Evolutionary conservation across 192 early-diverging fungal genomes (phyloP).

Genomic region (Coemansia interrupta): DNA sequence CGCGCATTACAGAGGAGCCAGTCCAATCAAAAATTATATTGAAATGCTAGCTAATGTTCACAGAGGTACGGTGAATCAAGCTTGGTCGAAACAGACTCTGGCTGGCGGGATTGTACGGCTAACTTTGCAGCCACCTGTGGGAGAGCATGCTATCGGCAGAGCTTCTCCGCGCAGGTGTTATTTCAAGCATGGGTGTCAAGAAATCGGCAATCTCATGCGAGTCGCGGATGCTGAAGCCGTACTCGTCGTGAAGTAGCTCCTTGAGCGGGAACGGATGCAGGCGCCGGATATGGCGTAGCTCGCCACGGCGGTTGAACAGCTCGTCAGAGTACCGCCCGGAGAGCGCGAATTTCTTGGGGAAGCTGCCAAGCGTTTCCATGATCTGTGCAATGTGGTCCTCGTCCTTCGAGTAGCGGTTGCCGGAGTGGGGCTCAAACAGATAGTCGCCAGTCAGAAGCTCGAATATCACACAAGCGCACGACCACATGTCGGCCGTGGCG

Average conservation of each 20-base stretch:
- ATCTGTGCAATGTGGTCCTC: constrained; percentile 98
- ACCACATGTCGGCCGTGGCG: constrained; percentile 87
- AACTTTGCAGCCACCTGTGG: constrained; percentile 56
- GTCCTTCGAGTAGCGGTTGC: constrained; percentile 79
- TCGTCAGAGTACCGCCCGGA: constrained; percentile 81
- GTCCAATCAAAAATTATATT: too few relatives aligned
- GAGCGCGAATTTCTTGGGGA: constrained; percentile 74
- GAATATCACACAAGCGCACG: constrained; percentile 89
- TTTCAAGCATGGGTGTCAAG: constrained; percentile 76
- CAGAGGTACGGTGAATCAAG: too few relatives aligned
- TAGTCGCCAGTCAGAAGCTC: constrained; percentile 93
- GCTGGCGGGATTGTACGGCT: not conserved
- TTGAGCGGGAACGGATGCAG: constrained; percentile 76
- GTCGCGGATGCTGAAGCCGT: constrained; percentile 66
- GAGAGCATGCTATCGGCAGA: constrained; percentile 57
- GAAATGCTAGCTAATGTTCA: too few relatives aligned
- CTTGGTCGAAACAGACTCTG: not conserved
- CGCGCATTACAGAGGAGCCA: too few relatives aligned
- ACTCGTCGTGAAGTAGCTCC: constrained; percentile 89
- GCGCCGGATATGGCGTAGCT: constrained; percentile 84
- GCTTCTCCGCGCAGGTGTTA: constrained; percentile 58
- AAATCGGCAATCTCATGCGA: constrained; percentile 75
- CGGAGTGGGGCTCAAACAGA: constrained; percentile 89
- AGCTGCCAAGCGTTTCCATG: constrained; percentile 85
- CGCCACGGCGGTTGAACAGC: constrained; percentile 84